Base-by-base conservation (phyloP, 345 rosid genomes). In the Zanthoxylum bungeanum region DNA sequence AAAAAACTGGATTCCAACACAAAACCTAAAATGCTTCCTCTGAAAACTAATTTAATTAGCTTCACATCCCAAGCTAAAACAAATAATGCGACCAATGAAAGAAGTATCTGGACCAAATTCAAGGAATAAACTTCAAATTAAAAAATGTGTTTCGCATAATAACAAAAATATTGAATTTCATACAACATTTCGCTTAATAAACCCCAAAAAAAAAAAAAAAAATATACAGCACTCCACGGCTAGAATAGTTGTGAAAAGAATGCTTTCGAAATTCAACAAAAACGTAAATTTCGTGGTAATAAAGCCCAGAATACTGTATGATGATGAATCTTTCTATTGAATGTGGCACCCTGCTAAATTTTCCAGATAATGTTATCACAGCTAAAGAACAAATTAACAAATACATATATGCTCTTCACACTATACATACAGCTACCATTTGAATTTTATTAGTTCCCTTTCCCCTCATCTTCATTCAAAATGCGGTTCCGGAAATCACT, bases 401-500 rank as follows among this genome's bases (percentile, higher is more conserved):
- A 75, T 76, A 79, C 57, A 72, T 28, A 68, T 34, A 56, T 46
- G 70, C 71, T 70, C 75, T 80, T 78, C 69, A 69, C 55, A 78
- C 77, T 87, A 78, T 85, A 87, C 88, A 82, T 70, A 55, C 63
- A 49, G 24, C 40, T 58, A 65, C 17, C 9, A 64, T 12, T 37
- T 52, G 27, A 31, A 3, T 42, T 70, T 64, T 64, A 33, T 46
- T 81, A 82, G 78, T 59, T 79, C 72, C 72, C 87, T 80, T 90
- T 91, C 5, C 92, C 92, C 85, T 90, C 96, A 59, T 87, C 90
- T 80, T 89, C 93, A 56, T 93, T 90, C 79, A 91, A 76, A 80
- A 93, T 91, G 76, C 98, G 84, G 70, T 86, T 88, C 79, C 82
- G 85, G 82, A 91, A 93, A 78, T 93, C 97, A 46, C 84, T 86